Evolutionary conservation across 805 yeast genomes (phyloP).

Genomic region (Yarrowia deformans): DNA sequence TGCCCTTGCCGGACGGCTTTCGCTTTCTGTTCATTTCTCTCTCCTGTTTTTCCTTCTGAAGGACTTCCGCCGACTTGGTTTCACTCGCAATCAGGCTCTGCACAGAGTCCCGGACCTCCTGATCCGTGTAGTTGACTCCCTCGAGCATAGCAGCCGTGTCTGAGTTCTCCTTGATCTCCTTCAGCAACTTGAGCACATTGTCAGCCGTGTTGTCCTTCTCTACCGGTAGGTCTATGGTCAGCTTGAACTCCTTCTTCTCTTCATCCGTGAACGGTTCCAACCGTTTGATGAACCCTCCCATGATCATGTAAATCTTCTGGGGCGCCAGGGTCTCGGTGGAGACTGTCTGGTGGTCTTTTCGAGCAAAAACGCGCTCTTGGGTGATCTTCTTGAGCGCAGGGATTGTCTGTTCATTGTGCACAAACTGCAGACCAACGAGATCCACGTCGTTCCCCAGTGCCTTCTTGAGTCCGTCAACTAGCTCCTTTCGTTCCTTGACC

Average conservation of each 20-base stretch:
- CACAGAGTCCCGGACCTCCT: neutral
- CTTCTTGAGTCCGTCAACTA: conserved; percentile 46
- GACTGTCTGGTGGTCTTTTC: conserved; percentile 24
- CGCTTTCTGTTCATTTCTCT: conserved; percentile 18
- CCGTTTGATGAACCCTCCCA: conserved; percentile 35
- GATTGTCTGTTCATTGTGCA: conserved; percentile 11
- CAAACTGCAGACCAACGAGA: conserved; percentile 20
- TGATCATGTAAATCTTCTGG: conserved; percentile 30
- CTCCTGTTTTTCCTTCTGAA: conserved; percentile 8
- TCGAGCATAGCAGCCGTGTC: neutral
- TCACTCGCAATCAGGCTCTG: neutral
- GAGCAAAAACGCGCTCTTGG: conserved; percentile 17
- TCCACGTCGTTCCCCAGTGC: neutral
- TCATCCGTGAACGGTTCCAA: conserved; percentile 10
- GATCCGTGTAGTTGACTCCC: neutral
- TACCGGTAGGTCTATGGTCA: conserved; percentile 1
- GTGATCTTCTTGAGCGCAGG: conserved; percentile 33
- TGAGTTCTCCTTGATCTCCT: neutral
- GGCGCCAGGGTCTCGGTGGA: conserved; percentile 4
- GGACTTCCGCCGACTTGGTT: conserved; percentile 3
- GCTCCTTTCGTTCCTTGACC: conserved; percentile 68
- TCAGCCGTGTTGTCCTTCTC: conserved; percentile 14
- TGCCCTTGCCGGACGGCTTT: neutral
- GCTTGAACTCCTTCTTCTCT: conserved; percentile 1
- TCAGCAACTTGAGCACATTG: conserved; percentile 9